A percentile compares a stretch with the other conserved stretches of the same genome.
These are phyloP conservation scores for Recurvomyces mirabilis DNA, from an alignment of 495 filamentous ascomycete genomes.

Conservation along the genomic window DNA sequence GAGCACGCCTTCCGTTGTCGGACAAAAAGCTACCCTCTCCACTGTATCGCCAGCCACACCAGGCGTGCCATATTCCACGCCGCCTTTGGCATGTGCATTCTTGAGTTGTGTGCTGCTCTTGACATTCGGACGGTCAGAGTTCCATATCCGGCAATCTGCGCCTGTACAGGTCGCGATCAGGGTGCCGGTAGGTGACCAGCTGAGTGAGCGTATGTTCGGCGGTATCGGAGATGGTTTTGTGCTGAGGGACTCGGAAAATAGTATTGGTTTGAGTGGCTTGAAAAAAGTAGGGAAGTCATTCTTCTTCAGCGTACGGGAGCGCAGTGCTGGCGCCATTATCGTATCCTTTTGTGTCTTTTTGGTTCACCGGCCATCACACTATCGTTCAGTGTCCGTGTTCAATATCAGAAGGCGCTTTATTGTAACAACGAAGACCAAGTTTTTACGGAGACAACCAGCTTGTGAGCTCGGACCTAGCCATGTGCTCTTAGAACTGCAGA, in stretches of 20 bases:
- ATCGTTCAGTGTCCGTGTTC: too few species aligned
- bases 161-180: slow-evolving; percentile 83
- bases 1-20: slow-evolving; percentile 74
- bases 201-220: slow-evolving; percentile 54
- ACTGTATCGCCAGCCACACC: slow-evolving; percentile 59
- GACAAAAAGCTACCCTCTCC: slow-evolving; percentile 85
- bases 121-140: slow-evolving; percentile 17
- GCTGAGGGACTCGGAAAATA: slow-evolving; percentile 26
- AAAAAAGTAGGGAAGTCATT: slow-evolving; percentile 17
- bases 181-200: slow-evolving; percentile 81
- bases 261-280: slow-evolving; percentile 23
- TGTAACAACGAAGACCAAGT: too few species aligned
- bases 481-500: too few species aligned
- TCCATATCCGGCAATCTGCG: slow-evolving; percentile 42
- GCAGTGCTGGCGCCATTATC: slow-evolving; percentile 8
- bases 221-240: slow-evolving; percentile 12
- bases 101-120: slow-evolving; percentile 40
- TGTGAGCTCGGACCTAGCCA: too few species aligned
- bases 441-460: too few species aligned
- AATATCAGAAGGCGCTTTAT: too few species aligned
- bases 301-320: slow-evolving; percentile 9
- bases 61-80: background rate
- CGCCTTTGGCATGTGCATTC: slow-evolving; percentile 13
- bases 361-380: too few species aligned
- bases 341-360: too few species aligned